These are phyloP conservation scores for Sphaerulina vaccinii DNA, from an alignment of 2,329 filamentous ascomycete genomes.

Conservation along the genomic window DNA sequence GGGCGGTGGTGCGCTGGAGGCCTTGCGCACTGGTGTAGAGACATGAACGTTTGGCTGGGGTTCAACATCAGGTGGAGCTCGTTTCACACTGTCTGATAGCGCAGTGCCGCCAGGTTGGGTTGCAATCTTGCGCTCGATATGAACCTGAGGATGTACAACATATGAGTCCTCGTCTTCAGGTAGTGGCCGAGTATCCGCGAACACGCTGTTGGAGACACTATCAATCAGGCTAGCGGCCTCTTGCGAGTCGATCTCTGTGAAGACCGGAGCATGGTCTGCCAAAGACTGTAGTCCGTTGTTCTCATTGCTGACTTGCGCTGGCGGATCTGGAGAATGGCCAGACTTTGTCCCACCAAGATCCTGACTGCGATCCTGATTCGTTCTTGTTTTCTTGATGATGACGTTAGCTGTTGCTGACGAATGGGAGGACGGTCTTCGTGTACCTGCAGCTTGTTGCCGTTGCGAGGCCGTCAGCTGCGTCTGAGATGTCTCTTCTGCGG, in stretches of 20 bases:
- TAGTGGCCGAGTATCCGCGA: slow-evolving; percentile 22
- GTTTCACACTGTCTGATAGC: slow-evolving; percentile 2
- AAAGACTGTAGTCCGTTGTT: not conserved
- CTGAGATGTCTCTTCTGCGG: slow-evolving; percentile 2
- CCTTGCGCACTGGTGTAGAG: not conserved
- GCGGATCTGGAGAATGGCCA: slow-evolving; percentile 10
- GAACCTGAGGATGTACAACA: not conserved
- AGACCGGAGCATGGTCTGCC: not conserved
- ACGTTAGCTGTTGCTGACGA: slow-evolving; percentile 11
- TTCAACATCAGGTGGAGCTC: slow-evolving; percentile 2
- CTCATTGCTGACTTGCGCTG: slow-evolving; percentile 1
- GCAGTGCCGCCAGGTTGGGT: slow-evolving; percentile 16
- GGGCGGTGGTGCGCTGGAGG: slow-evolving; percentile 1
- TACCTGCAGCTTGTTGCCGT: slow-evolving; percentile 12
- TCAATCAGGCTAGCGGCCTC: not conserved
- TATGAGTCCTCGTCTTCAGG: slow-evolving; percentile 25
- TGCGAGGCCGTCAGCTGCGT: slow-evolving; percentile 3
- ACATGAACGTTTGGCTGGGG: not conserved
- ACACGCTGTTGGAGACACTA: slow-evolving; percentile 16
- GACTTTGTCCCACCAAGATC: slow-evolving; percentile 11
- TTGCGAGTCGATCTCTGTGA: not conserved
- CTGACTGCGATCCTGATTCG: slow-evolving; percentile 9
- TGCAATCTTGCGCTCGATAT: slow-evolving; percentile 14
- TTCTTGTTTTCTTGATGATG: slow-evolving; percentile 8
- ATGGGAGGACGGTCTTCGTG: not conserved